phyloP scores from a whole-genome alignment of 768 basidiomycete genomes.

The Guyanaporus albipodus region DNA sequence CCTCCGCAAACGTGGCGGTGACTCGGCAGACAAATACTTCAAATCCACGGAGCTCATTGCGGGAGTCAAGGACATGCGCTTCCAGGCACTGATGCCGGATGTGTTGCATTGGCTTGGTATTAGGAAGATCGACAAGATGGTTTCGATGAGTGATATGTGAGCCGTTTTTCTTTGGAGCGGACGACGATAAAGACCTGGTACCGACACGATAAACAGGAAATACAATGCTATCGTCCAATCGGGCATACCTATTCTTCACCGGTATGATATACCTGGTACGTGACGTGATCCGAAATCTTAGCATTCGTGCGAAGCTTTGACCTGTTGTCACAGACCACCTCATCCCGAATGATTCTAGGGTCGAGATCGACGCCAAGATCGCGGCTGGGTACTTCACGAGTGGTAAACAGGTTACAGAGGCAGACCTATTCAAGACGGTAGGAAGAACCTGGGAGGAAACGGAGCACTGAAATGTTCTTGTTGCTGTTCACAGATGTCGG shows the following conservation, averaged over 20 bases:
- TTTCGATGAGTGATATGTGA: slow-evolving; percentile 83
- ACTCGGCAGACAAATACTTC: slow-evolving; percentile 92
- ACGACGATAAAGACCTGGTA: not conserved
- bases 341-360: slow-evolving; percentile 84
- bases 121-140: slow-evolving; percentile 83
- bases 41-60: slow-evolving; percentile 90
- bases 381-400: slow-evolving; percentile 90
- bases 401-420: slow-evolving; percentile 71
- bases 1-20: slow-evolving; percentile 90
- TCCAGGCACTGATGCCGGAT: slow-evolving; percentile 93
- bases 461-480: slow-evolving; percentile 52
- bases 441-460: slow-evolving; percentile 90
- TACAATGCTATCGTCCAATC: slow-evolving; percentile 90
- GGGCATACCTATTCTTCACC: slow-evolving; percentile 74
- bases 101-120: slow-evolving; percentile 95
- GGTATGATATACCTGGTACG: slow-evolving; percentile 85
- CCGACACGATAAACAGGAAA: slow-evolving; percentile 51
- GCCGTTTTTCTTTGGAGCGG: slow-evolving; percentile 13
- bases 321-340: slow-evolving; percentile 55
- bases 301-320: not conserved
- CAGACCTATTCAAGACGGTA: slow-evolving; percentile 80
- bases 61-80: slow-evolving; percentile 95
- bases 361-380: slow-evolving; percentile 97
- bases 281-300: not conserved
- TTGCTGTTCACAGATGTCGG: no score